Evolutionary conservation across 2,329 filamentous ascomycete species (phyloP).

Genomic region (Ophiostoma populinum): DNA sequence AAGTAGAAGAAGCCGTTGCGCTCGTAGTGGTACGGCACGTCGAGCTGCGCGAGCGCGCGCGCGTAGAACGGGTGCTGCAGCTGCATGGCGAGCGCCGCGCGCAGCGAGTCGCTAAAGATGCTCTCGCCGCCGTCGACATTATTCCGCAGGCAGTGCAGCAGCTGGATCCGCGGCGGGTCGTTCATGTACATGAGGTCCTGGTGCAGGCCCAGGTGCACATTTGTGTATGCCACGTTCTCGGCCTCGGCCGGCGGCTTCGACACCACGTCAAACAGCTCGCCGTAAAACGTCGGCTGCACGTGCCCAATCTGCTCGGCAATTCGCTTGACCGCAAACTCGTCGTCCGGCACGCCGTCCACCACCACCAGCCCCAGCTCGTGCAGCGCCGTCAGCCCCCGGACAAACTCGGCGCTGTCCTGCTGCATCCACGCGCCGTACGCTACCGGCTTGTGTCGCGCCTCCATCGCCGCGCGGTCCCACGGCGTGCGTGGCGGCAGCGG

Average conservation of each 20-base stretch:
- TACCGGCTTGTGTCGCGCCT: constrained; percentile 28
- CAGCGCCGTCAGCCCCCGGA: constrained; percentile 44
- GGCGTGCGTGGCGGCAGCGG: constrained; percentile 14
- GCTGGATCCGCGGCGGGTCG: constrained; percentile 63
- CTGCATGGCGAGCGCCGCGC: constrained; percentile 29
- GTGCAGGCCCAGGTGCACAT: constrained; percentile 66
- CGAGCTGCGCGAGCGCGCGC: constrained; percentile 41
- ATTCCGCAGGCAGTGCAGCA: constrained; percentile 80
- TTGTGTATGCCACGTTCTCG: constrained; percentile 87
- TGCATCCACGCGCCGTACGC: constrained; percentile 58
- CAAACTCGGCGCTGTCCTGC: constrained; percentile 31
- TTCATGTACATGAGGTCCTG: constrained; percentile 84
- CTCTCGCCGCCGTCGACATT: constrained; percentile 66
- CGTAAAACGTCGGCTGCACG: constrained; percentile 79
- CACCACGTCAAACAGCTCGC: constrained; percentile 74
- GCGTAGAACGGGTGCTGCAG: constrained; percentile 31
- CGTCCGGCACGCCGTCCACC: constrained; percentile 54
- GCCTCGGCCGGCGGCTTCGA: constrained; percentile 69
- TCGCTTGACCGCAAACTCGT: constrained; percentile 44
- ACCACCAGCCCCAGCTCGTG: constrained; percentile 57
- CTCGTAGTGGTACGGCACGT: constrained; percentile 47
- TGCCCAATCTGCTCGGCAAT: constrained; percentile 60
- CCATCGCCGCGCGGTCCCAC: constrained; percentile 25
- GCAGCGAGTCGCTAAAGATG: constrained; percentile 63
- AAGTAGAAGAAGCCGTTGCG: constrained; percentile 49